Evolutionary conservation across 495 filamentous ascomycete species (phyloP).

Genomic region (Hypoxylon cercidicola): DNA sequence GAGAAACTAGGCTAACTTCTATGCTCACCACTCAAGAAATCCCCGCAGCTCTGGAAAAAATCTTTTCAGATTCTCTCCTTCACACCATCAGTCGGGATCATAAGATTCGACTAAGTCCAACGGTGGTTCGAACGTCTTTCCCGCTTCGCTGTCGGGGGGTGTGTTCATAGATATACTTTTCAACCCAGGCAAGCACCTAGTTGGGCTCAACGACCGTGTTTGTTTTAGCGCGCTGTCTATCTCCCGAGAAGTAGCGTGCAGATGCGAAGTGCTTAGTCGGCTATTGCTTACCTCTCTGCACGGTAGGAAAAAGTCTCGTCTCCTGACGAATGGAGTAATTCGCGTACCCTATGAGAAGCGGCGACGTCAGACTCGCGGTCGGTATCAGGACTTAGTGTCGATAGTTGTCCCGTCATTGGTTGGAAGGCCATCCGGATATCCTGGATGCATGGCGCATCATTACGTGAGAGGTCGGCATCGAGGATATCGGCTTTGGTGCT

Average conservation of each 20-base stretch:
- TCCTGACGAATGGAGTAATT: conserved; percentile 12
- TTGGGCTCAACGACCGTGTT: not conserved
- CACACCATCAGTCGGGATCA: conserved; percentile 15
- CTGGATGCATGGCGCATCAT: conserved; percentile 20
- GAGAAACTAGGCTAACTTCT: not conserved
- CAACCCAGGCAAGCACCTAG: conserved; percentile 16
- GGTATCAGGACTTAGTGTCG: conserved; percentile 11
- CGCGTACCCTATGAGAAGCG: not conserved
- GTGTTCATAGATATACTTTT: conserved; percentile 28
- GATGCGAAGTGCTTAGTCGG: not conserved
- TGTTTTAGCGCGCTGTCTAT: not conserved
- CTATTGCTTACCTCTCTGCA: not conserved
- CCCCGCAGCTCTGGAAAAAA: conserved; percentile 18
- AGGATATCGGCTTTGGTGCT: conserved; percentile 6
- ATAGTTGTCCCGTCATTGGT: conserved; percentile 4
- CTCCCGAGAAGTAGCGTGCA: conserved; percentile 2
- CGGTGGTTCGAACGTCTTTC: conserved; percentile 7
- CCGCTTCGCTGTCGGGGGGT: conserved; percentile 8
- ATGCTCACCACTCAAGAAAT: conserved; percentile 16
- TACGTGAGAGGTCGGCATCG: conserved; percentile 21
- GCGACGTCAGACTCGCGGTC: conserved; percentile 25
- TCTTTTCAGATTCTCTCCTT: conserved; percentile 10
- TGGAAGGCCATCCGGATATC: conserved; percentile 9
- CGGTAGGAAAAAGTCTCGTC: not conserved
- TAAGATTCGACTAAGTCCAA: conserved; percentile 31